Evolutionary conservation across 257 asterid genomes (phyloP).

Genomic region (Mentha longifolia): DNA sequence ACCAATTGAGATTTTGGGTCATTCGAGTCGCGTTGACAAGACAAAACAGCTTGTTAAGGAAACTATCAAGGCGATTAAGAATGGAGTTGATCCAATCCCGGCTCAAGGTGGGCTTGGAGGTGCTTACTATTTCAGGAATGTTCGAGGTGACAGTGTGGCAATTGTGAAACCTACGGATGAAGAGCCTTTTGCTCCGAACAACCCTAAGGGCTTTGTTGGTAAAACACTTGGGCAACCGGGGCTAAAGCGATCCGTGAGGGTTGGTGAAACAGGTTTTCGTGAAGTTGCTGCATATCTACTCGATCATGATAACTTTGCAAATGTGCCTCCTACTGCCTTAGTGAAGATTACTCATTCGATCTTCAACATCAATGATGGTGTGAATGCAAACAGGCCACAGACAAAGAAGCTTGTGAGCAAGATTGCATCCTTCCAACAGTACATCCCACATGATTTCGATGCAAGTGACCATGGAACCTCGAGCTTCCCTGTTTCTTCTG

Average conservation of each 20-base stretch:
- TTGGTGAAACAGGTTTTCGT: conserved; percentile 93
- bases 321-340: conserved; percentile 91
- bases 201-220: conserved; percentile 96
- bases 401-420: conserved; percentile 74
- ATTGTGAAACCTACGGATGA: conserved; percentile 98
- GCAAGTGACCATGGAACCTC: conserved; percentile 98
- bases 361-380: conserved; percentile 88
- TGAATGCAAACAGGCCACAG: conserved; percentile 65
- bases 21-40: conserved; percentile 52
- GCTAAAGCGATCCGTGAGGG: conserved; percentile 81
- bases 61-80: conserved; percentile 77
- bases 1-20: conserved; percentile 82
- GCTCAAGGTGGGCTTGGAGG: conserved; percentile 95
- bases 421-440: conserved; percentile 91
- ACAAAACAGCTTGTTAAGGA: conserved; percentile 76
- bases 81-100: conserved; percentile 83
- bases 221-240: conserved; percentile 98
- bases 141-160: conserved; percentile 84
- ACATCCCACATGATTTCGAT: conserved; percentile 84
- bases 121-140: conserved; percentile 82
- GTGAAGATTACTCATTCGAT: conserved; percentile 89
- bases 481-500: conserved; percentile 85
- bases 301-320: conserved; percentile 81
- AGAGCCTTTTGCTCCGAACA: conserved; percentile 96
- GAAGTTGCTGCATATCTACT: conserved; percentile 98